Conservation (phyloP, 768 basidiomycete genomes). For the Kondoa malvinella region DNA sequence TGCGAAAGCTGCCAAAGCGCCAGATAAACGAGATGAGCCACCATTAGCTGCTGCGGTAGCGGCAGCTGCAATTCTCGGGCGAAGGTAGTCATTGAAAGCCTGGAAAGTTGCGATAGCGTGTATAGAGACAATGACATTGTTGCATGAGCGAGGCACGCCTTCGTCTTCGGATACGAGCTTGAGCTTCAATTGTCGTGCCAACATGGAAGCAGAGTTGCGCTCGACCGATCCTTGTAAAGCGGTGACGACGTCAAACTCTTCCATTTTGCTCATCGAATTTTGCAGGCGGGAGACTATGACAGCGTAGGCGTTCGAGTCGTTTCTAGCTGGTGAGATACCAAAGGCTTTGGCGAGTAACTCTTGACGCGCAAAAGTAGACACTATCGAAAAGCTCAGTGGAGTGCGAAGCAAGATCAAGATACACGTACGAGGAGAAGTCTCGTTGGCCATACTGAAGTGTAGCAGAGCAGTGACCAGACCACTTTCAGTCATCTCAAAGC, state of each 20-base stretch:
- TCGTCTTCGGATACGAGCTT: conserved; percentile 78
- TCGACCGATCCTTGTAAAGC: conserved; percentile 54
- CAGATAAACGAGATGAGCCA: conserved; percentile 43
- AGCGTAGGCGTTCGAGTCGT: conserved; percentile 46
- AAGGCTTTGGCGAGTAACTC: conserved; percentile 68
- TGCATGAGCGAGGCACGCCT: conserved; percentile 61
- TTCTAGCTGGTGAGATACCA: conserved; percentile 40
- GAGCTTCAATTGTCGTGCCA: conserved; percentile 81
- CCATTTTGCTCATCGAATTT: conserved; percentile 86
- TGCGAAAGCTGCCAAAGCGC: conserved; percentile 75
- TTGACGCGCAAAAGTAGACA: conserved; percentile 39
- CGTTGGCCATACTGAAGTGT: conserved; percentile 47
- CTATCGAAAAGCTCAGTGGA: neutral
- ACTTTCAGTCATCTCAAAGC: conserved; percentile 86
- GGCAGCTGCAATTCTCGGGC: conserved; percentile 62
- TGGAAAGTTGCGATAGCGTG: conserved; percentile 98
- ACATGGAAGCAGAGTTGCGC: conserved; percentile 69
- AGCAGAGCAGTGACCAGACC: conserved; percentile 78
- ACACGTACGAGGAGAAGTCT: conserved; percentile 16
- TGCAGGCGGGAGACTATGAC: conserved; percentile 87
- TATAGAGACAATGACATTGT: conserved; percentile 84
- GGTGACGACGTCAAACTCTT: conserved; percentile 84
- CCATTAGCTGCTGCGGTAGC: conserved; percentile 15
- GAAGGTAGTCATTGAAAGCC: conserved; percentile 85
- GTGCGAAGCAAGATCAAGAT: conserved; percentile 2